Percentiles rank a stretch among this genome's conserved stretches.
These are phyloP conservation scores for Candida taoyuanica DNA, from an alignment of 805 yeast species.

Conservation along the genomic window DNA sequence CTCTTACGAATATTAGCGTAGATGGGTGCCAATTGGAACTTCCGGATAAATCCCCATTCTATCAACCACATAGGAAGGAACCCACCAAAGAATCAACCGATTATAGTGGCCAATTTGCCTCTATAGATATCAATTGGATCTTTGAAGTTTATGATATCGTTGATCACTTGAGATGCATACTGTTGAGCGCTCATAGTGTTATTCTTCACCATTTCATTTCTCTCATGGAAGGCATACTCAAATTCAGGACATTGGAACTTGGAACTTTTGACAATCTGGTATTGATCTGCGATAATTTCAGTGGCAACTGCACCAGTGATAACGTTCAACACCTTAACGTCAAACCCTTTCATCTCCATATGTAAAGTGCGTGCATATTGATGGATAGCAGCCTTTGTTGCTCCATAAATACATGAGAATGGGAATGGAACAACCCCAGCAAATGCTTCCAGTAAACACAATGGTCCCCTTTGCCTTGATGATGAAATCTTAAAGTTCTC, in stretches of 20 bases:
- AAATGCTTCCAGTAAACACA: conserved; percentile 69
- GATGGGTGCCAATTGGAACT: conserved; percentile 36
- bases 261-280: conserved; percentile 50
- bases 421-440: conserved; percentile 71
- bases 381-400: conserved; percentile 74
- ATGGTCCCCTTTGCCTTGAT: conserved; percentile 65
- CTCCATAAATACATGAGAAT: conserved; percentile 59
- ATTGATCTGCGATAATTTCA: conserved; percentile 64
- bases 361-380: conserved; percentile 60
- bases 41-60: conserved; percentile 35
- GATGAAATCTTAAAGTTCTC: conserved; percentile 51
- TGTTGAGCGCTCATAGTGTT: conserved; percentile 55
- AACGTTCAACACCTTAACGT: conserved; percentile 62
- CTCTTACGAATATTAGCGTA: conserved; percentile 14
- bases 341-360: conserved; percentile 66
- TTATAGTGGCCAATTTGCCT: conserved; percentile 43
- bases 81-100: conserved; percentile 30
- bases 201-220: conserved; percentile 58
- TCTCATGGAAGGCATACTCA: conserved; percentile 42
- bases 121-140: conserved; percentile 52
- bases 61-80: conserved; percentile 46
- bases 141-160: conserved; percentile 36
- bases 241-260: too few species aligned
- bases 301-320: conserved; percentile 77
- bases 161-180: conserved; percentile 55